A percentile compares a stretch with the other conserved stretches of the same genome.
These are phyloP conservation scores for Phaeotremella fagi DNA, from an alignment of 768 basidiomycete species.

Conservation along the genomic window DNA sequence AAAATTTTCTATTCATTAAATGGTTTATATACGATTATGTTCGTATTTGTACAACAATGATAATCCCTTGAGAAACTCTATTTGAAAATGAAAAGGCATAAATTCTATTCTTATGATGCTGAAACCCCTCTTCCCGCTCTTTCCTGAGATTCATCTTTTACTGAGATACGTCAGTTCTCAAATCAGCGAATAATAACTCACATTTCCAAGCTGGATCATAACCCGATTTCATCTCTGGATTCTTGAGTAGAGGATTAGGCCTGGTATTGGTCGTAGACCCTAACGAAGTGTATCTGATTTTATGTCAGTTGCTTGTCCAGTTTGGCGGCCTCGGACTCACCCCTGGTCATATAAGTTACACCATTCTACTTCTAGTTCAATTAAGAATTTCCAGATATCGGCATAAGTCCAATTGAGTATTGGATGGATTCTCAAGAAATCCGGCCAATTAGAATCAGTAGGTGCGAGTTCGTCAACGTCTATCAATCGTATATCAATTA, in stretches of 20 bases:
- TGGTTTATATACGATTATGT: too few relatives aligned
- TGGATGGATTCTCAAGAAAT: constrained; percentile 84
- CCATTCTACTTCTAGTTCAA: constrained; percentile 70
- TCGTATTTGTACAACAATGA: too few relatives aligned
- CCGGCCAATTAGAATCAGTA: constrained; percentile 87
- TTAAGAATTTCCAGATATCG: constrained; percentile 84
- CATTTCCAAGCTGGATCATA: constrained; percentile 44
- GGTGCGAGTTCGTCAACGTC: constrained; percentile 48
- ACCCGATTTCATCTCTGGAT: constrained; percentile 6
- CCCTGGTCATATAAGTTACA: constrained; percentile 87
- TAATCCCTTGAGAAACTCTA: too few relatives aligned
- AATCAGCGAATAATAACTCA: constrained; percentile 11
- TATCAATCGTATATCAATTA: constrained; percentile 4
- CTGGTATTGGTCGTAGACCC: constrained; percentile 93
- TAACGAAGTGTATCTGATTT: constrained; percentile 83
- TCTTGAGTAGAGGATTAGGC: constrained; percentile 73
- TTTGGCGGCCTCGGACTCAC: constrained; percentile 53
- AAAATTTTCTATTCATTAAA: too few relatives aligned
- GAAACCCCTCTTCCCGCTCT: constrained; percentile 24
- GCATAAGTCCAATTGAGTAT: constrained; percentile 92
- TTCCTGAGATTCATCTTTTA: constrained; percentile 32
- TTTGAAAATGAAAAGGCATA: background rate
- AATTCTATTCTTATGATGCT: background rate
- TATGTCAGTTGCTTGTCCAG: background rate
- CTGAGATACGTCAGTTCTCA: constrained; percentile 7